Conservation (phyloP, 345 rosid species). For the Draba incana region DNA sequence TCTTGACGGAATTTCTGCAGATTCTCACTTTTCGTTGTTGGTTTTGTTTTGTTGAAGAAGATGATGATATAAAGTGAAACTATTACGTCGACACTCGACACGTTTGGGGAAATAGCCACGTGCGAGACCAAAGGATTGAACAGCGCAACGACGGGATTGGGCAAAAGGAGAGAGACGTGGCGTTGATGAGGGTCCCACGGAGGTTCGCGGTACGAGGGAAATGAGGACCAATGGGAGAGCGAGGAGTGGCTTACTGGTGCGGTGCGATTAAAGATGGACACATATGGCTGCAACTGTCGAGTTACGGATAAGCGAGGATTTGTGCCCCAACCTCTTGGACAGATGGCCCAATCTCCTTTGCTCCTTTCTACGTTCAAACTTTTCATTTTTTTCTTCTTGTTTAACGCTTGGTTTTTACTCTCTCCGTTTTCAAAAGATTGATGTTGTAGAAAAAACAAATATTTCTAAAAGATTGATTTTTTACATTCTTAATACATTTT, state of each 20-base stretch:
- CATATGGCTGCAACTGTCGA: slow-evolving; percentile 31
- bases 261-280: slow-evolving; percentile 31
- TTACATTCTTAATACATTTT: no score
- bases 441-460: no score
- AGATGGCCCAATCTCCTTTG: slow-evolving; percentile 17
- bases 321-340: neutral
- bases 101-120: slow-evolving; percentile 53
- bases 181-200: neutral
- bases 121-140: slow-evolving; percentile 39
- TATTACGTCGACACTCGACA: slow-evolving; percentile 57
- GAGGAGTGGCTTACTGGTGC: slow-evolving; percentile 21
- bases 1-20: no score
- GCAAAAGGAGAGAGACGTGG: slow-evolving; percentile 31
- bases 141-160: slow-evolving; percentile 44
- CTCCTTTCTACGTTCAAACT: neutral
- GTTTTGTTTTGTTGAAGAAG: slow-evolving; percentile 37
- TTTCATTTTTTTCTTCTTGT: neutral
- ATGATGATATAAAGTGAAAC: slow-evolving; percentile 24
- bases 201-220: slow-evolving; percentile 15
- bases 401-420: neutral
- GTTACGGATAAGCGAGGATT: slow-evolving; percentile 24
- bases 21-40: no score
- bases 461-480: no score
- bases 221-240: slow-evolving; percentile 10
- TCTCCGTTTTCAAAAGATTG: no score